Conservation (phyloP, 257 asterid species). For the Solanum etuberosum region DNA sequence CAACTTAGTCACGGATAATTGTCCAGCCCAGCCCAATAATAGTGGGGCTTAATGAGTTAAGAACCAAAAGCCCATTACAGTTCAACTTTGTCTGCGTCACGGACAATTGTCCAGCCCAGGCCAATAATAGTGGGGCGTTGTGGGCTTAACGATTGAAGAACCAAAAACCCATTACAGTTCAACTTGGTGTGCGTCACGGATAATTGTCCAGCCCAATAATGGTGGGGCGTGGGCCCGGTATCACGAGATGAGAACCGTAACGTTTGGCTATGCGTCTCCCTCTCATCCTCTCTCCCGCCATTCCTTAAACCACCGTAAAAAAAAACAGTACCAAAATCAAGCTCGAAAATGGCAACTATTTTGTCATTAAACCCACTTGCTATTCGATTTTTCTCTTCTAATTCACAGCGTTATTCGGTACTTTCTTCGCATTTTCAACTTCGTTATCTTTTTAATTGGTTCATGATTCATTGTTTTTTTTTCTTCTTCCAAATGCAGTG, state of each 20-base stretch:
- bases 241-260: not conserved
- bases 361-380: slow-evolving; percentile 1
- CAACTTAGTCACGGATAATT: not conserved
- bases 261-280: not conserved
- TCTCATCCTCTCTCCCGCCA: slow-evolving; percentile 14
- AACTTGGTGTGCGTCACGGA: not conserved
- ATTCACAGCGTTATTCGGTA: slow-evolving; percentile 28
- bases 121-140: not conserved
- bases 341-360: slow-evolving; percentile 16
- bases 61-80: not conserved
- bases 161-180: not conserved
- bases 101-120: not conserved
- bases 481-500: slow-evolving; percentile 11
- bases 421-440: not conserved
- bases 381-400: slow-evolving; percentile 16
- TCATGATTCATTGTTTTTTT: not conserved
- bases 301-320: not conserved
- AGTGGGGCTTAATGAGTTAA: not conserved
- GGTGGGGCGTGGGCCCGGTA: not conserved
- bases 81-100: not conserved
- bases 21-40: not conserved
- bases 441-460: not conserved
- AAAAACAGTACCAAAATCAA: not conserved
- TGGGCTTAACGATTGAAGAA: not conserved
- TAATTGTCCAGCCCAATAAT: not conserved